Conservation (phyloP, 2,329 filamentous ascomycete species). For the Tolypocladium endophyticum region DNA sequence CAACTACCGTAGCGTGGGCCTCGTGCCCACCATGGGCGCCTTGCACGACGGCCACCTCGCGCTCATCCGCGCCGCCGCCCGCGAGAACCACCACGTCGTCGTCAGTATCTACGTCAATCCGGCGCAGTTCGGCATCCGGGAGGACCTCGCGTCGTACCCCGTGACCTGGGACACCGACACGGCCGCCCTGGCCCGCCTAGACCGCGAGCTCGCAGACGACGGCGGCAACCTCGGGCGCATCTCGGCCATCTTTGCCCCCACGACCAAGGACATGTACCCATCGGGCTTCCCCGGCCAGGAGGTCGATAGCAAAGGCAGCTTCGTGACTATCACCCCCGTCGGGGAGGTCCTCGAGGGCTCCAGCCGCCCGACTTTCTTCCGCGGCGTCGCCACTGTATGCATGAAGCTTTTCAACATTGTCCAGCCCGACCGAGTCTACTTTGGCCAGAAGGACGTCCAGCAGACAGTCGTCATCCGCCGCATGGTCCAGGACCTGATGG, state of each 20-base stretch:
- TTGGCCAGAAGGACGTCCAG: conserved; percentile 96
- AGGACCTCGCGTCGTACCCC: conserved; percentile 84
- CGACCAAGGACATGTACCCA: conserved; percentile 79
- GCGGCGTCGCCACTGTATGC: conserved; percentile 91
- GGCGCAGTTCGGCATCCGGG: conserved; percentile 82
- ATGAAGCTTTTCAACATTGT: conserved; percentile 57
- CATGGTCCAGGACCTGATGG: conserved; percentile 78
- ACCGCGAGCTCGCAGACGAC: conserved; percentile 59
- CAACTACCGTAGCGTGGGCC: conserved; percentile 62
- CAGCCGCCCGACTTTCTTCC: conserved; percentile 86
- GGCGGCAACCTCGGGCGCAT: conserved; percentile 55
- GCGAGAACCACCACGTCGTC: conserved; percentile 76
- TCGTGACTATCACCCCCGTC: conserved; percentile 83
- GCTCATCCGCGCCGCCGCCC: conserved; percentile 72
- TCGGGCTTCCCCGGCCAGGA: conserved; percentile 63
- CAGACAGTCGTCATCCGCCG: conserved; percentile 84
- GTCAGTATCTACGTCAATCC: conserved; percentile 95
- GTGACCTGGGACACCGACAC: conserved; percentile 79
- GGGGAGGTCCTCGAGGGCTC: conserved; percentile 73
- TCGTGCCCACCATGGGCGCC: conserved; percentile 96
- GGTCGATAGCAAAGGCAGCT: conserved; percentile 69
- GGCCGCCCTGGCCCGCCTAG: conserved; percentile 53
- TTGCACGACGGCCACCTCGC: conserved; percentile 87
- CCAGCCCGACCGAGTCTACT: conserved; percentile 64
- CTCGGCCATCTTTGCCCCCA: conserved; percentile 77